Evolutionary conservation across 331 rosid genomes (phyloP), one percentile per base, ranked within the genome.

Genomic region (Rhamnella rubrinervis): DNA sequence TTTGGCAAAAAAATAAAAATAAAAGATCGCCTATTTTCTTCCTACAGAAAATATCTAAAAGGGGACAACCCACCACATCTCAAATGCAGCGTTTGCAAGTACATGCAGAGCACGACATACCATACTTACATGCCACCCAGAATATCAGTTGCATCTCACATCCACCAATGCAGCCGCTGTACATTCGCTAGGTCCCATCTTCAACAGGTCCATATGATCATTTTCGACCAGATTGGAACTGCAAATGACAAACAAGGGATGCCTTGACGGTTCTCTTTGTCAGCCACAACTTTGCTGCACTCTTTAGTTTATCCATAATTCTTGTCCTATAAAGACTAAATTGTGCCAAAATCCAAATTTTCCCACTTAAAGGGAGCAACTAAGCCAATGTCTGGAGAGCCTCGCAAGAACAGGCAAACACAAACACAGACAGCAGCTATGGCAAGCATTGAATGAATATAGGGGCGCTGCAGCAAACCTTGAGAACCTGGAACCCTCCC

Each of bases 381-480:
- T 20, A 82, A 83, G 70, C 96, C 96, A 23, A 88, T 87, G 25
- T 52, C 84, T 1, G 98, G 96, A 63, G 78, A 74, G 20, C 96
- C 93, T 31, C 96, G 89, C 70, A 86, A 83, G 80, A 92, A 86
- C 67, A 92, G 65, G 78, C 96, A 89, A 21, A 92, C 98, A 66
- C 96, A 92, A 3, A 88, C 96, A 61, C 96, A 92, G 28, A 92
- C 96, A 10, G 98, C 96, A 39, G 93, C 96, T 75, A 92, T 81
- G 39, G 90, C 96, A 61, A 92, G 88, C 83, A 92, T 79, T 13
- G 96, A 90, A 79, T 84, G 95, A 80, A 92, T 80, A 59, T 80
- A 86, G 17, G 96, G 92, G 3, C 92, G 84, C 71, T 82, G 87
- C 78, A 86, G 86, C 69, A 84, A 65, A 21, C 91, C 83, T 60